Conservation (phyloP, 257 asterid genomes). For the Nicotiana attenuata region DNA sequence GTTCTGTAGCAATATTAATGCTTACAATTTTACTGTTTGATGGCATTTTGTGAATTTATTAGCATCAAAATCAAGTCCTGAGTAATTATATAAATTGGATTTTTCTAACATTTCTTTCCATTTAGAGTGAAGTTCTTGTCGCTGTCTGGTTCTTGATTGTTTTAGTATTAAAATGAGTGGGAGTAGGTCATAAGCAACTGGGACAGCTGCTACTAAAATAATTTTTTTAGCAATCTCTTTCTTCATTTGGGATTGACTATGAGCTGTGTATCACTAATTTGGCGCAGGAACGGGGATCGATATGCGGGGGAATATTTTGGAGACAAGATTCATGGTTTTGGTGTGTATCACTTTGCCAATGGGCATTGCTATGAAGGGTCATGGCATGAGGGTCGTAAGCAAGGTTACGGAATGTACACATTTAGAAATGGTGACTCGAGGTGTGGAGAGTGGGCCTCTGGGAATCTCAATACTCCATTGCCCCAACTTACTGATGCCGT, state of each 20-base stretch:
- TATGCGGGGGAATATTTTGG: slow-evolving; percentile 84
- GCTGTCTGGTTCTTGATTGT: not conserved
- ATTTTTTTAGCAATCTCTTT: no score
- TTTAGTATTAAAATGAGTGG: not conserved
- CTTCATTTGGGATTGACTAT: no score
- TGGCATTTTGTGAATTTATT: not conserved
- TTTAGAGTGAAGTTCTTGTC: not conserved
- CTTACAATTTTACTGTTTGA: not conserved
- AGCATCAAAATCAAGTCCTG: not conserved
- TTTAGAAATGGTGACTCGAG: slow-evolving; percentile 52
- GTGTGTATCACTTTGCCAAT: slow-evolving; percentile 73
- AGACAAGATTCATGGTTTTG: slow-evolving; percentile 83
- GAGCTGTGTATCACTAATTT: not conserved
- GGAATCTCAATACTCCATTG: slow-evolving; percentile 44
- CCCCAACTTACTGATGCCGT: slow-evolving; percentile 38
- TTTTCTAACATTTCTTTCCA: not conserved
- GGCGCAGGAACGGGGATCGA: slow-evolving; percentile 69
- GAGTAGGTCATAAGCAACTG: not conserved
- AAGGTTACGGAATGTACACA: slow-evolving; percentile 74
- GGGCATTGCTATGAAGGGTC: slow-evolving; percentile 92
- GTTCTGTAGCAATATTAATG: not conserved
- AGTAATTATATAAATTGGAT: not conserved
- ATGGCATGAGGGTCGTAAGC: slow-evolving; percentile 94
- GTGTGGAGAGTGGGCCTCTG: slow-evolving; percentile 82
- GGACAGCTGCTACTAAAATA: not conserved